These are phyloP conservation scores for Tillandsia leiboldiana DNA, from an alignment of 176 grass and related monocot species.

Conservation along the genomic window DNA sequence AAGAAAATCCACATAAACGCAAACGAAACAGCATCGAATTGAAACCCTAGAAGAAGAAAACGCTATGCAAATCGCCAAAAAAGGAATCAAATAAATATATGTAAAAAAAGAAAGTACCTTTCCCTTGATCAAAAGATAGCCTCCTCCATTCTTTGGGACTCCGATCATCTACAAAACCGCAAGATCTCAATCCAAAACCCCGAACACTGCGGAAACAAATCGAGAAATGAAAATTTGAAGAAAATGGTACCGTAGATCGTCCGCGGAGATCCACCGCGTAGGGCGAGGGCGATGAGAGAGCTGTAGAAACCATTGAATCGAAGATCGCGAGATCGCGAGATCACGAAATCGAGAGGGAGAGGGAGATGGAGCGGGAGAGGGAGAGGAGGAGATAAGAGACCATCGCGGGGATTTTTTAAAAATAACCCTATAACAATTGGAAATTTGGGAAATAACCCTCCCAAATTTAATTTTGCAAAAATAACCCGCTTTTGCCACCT, in stretches of 20 bases:
- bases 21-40: too few relatives aligned
- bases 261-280: conserved; percentile 14
- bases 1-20: too few relatives aligned
- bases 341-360: background rate
- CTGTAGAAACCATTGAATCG: conserved; percentile 7
- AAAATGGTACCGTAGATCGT: conserved; percentile 7
- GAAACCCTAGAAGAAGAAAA: too few relatives aligned
- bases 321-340: background rate
- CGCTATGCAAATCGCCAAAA: background rate
- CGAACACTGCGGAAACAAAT: background rate
- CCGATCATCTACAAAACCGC: conserved; percentile 14
- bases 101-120: background rate
- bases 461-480: too few relatives aligned
- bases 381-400: background rate
- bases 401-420: too few relatives aligned
- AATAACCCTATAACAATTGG: too few relatives aligned
- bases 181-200: background rate
- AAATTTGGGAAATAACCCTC: too few relatives aligned
- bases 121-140: conserved; percentile 14
- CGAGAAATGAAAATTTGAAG: background rate
- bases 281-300: conserved; percentile 18
- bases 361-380: background rate
- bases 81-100: background rate
- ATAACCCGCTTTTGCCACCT: too few relatives aligned
- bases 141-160: conserved; percentile 3